Base-by-base conservation (phyloP, 768 basidiomycete species). In the Trametes cubensis region DNA sequence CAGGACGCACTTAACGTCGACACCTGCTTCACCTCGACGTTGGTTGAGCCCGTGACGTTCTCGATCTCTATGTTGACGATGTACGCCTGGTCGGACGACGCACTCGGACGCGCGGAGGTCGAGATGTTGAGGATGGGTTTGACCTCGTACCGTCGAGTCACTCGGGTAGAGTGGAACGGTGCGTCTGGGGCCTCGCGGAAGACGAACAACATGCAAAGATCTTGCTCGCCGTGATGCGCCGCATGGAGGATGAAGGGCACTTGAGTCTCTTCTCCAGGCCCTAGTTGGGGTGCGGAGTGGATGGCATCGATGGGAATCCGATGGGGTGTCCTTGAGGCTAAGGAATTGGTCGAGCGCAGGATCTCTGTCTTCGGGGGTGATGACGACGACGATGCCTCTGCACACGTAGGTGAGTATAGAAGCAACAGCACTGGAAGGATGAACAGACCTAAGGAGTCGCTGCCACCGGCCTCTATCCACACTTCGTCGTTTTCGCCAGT, bases 1-100 rank as follows among this genome's bases (percentile, higher is more conserved):
- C 94, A 95, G 6, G 77, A 75, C 0, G 90, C 84, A 66, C 92
- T 93, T 52, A 92, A 64, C 26, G 83, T 79, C 4, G 81, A 82
- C 7, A 94, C 67, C 65, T 90, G 86, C 4, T 78, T 78, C 18
- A 95, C 64, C 17, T 72, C 67, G 34, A 90, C 68, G 17, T 78
- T 68, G 23, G 70, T 70, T 4, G 76, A 76, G 20, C 75, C 69
- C 0, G 77, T 77, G 0, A 79, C 58, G 69, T 90, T 90, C 52
- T 80, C 80, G 7, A 91, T 66, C 63, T 86, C 83, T 11, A 90
- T 64, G 55, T 81, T 78, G 26, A 90, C 55, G 7, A 79, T 69
- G 70, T 84, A 90, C n/a, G 78, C 67, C 59, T 81, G 67, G 15
- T 85, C 83, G 23, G 66, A 64, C 10, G 80, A 79, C 39, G 76